phyloP scores from a whole-genome alignment of 78 protist genomes.

The Polysphondylium violaceum region DNA sequence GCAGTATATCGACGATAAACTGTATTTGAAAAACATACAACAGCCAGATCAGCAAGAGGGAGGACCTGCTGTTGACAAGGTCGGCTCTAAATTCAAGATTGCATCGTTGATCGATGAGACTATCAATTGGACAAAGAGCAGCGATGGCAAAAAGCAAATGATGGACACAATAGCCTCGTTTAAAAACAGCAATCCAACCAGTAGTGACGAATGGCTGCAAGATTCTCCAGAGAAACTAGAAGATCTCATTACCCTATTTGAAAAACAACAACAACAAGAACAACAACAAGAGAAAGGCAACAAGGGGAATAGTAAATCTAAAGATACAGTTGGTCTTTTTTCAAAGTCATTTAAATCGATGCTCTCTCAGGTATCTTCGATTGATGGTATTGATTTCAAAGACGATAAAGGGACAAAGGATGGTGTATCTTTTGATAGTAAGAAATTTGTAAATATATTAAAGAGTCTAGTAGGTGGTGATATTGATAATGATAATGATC shows the following conservation, averaged over 20 bases:
- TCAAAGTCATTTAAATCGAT: conserved; percentile 32
- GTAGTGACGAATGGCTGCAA: conserved; percentile 60
- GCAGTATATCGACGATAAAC: background rate
- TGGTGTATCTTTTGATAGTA: conserved; percentile 24
- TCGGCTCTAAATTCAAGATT: background rate
- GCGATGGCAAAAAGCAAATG: background rate
- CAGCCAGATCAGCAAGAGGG: background rate
- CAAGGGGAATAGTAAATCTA: background rate
- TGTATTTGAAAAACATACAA: background rate
- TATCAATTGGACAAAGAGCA: background rate
- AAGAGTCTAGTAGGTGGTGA: conserved; percentile 6
- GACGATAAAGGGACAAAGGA: background rate
- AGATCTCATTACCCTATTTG: conserved; percentile 49
- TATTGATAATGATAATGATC: background rate
- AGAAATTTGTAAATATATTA: conserved; percentile 23
- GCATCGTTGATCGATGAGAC: conserved; percentile 26
- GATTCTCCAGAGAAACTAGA: conserved; percentile 43
- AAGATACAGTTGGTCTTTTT: background rate
- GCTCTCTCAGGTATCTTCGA: conserved; percentile 20
- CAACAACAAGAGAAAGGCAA: background rate
- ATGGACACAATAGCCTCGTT: no score
- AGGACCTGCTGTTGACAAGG: background rate
- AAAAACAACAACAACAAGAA: conserved; percentile 31
- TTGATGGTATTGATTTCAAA: conserved; percentile 51
- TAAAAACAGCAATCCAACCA: no score